Conservation (phyloP, 129 eudicot genomes). For the Tagetes erecta region DNA sequence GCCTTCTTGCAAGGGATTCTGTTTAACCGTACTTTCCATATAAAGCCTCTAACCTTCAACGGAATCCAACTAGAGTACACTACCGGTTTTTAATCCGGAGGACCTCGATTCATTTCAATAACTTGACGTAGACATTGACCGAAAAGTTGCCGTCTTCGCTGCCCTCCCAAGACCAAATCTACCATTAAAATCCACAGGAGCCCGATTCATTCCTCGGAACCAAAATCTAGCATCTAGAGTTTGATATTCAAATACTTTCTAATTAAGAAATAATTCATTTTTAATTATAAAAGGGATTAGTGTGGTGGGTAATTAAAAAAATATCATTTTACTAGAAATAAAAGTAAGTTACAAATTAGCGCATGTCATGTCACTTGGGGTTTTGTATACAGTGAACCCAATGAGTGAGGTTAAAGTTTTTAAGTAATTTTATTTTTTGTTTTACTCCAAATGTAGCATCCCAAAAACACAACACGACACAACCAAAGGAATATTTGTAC, state of each 20-base stretch:
- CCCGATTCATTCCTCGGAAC: too few relatives aligned
- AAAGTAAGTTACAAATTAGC: slow-evolving; percentile 29
- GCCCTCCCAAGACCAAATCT: too few relatives aligned
- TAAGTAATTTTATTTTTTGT: neutral
- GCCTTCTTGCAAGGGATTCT: too few relatives aligned
- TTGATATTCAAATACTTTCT: neutral
- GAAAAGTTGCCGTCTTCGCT: too few relatives aligned
- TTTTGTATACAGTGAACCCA: slow-evolving; percentile 29
- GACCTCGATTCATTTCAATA: too few relatives aligned
- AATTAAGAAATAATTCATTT: neutral
- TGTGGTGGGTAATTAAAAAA: slow-evolving; percentile 8
- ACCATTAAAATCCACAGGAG: too few relatives aligned
- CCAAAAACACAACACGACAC: slow-evolving; percentile 36
- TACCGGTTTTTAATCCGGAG: too few relatives aligned
- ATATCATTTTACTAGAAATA: slow-evolving; percentile 22
- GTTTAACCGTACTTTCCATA: too few relatives aligned
- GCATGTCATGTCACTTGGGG: slow-evolving; percentile 26
- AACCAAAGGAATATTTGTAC: slow-evolving; percentile 45
- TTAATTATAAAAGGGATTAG: slow-evolving; percentile 11
- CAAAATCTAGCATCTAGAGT: neutral
- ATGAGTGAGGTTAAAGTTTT: slow-evolving; percentile 7
- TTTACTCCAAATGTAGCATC: slow-evolving; percentile 17
- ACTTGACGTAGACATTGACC: too few relatives aligned
- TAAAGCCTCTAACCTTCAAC: too few relatives aligned
- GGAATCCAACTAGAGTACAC: too few relatives aligned